Evolutionary conservation across 2,329 filamentous ascomycete genomes (phyloP).

Genomic region (Fusarium sp.): DNA sequence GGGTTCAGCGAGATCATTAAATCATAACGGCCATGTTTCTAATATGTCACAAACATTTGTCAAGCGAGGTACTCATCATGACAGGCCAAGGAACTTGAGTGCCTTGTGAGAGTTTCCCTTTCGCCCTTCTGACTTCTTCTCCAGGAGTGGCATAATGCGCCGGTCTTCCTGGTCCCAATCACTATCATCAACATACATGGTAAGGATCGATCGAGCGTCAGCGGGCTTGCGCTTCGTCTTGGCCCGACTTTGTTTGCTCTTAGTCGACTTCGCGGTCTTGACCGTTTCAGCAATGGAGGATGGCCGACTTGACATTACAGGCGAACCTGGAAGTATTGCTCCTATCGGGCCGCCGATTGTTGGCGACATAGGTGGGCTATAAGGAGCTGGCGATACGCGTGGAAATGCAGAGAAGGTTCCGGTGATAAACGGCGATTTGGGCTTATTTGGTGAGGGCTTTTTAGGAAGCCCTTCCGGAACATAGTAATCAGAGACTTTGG

Average conservation of each 20-base stretch:
- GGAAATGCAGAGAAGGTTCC: slow-evolving; percentile 49
- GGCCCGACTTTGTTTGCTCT: slow-evolving; percentile 45
- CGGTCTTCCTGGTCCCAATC: slow-evolving; percentile 61
- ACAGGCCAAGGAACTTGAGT: slow-evolving; percentile 64
- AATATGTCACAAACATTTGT: background rate
- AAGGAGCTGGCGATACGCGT: slow-evolving; percentile 31
- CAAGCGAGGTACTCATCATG: slow-evolving; percentile 26
- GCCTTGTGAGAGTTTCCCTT: slow-evolving; percentile 63
- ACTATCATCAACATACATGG: slow-evolving; percentile 54
- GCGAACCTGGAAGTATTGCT: slow-evolving; percentile 16
- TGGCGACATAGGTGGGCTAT: slow-evolving; percentile 40
- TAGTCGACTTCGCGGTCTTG: slow-evolving; percentile 45
- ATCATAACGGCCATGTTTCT: slow-evolving; percentile 29
- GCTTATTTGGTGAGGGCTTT: slow-evolving; percentile 35
- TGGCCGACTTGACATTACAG: slow-evolving; percentile 39
- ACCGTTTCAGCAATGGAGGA: slow-evolving; percentile 51
- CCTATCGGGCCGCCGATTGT: slow-evolving; percentile 20
- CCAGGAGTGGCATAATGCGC: slow-evolving; percentile 63
- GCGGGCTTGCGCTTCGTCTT: slow-evolving; percentile 44
- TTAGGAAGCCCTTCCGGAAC: slow-evolving; percentile 50
- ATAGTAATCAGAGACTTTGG: slow-evolving; percentile 55
- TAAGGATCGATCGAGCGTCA: slow-evolving; percentile 49
- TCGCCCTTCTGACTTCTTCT: slow-evolving; percentile 49
- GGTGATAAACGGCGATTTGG: slow-evolving; percentile 45
- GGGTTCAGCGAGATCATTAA: slow-evolving; percentile 34